A percentile compares a stretch with the other conserved stretches of the same genome.
Conservation (phyloP, 2,329 filamentous ascomycete species). For the Epichloe scottii region DNA sequence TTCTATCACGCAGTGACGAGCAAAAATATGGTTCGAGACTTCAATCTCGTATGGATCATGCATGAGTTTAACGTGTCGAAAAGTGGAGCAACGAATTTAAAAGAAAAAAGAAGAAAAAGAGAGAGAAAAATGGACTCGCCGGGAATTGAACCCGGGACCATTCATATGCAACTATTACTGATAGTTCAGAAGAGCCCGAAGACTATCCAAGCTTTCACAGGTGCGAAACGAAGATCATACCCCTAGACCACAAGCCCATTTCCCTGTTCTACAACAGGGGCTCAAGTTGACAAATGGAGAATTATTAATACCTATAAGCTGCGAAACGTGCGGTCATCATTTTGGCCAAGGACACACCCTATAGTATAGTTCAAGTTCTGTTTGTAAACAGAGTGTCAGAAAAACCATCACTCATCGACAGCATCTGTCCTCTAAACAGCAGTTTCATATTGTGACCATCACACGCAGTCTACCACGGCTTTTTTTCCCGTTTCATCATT, state of each 20-base stretch:
- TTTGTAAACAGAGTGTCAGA: too few relatives aligned
- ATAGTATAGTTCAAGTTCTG: not conserved
- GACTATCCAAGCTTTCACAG: slow-evolving; percentile 4
- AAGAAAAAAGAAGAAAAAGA: too few relatives aligned
- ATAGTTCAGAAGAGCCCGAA: not conserved
- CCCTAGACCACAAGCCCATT: slow-evolving; percentile 8
- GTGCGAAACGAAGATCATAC: slow-evolving; percentile 9
- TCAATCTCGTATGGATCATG: not conserved
- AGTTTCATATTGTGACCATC: too few relatives aligned
- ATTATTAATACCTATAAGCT: not conserved
- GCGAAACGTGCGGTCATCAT: too few relatives aligned
- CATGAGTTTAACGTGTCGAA: not conserved
- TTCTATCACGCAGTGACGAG: too few relatives aligned
- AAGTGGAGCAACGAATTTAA: too few relatives aligned
- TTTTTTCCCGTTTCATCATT: too few relatives aligned
- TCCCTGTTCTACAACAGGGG: not conserved
- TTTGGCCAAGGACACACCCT: not conserved
- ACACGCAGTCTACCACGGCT: too few relatives aligned
- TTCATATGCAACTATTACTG: slow-evolving; percentile 8
- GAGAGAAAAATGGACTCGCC: slow-evolving; percentile 5
- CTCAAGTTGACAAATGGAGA: rapidly evolving
- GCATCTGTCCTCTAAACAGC: too few relatives aligned
- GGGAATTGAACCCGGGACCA: slow-evolving; percentile 9
- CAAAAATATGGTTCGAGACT: too few relatives aligned
- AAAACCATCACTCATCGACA: too few relatives aligned